A percentile compares a stretch with the other conserved stretches of the same genome.
Evolutionary conservation across 805 yeast genomes (phyloP).

Genomic region (Ogataea saltuana): DNA sequence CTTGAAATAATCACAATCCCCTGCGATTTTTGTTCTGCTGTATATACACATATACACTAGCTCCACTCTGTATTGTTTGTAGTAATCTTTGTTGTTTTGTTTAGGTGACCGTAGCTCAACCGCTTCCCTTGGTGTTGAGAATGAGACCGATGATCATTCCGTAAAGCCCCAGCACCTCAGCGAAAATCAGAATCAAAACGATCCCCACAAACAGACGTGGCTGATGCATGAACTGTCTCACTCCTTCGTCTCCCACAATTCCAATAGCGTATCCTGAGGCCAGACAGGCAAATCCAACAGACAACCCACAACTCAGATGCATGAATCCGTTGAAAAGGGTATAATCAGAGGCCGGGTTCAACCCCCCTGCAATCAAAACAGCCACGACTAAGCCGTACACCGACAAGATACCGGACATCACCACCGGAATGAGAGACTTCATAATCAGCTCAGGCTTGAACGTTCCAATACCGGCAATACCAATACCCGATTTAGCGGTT

Average conservation of each 20-base stretch:
- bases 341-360: constrained; percentile 76
- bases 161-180: constrained; percentile 93
- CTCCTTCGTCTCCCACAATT: constrained; percentile 99
- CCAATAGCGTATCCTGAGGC: constrained; percentile 98
- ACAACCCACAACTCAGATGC: constrained; percentile 94
- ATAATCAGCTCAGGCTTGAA: constrained; percentile 96
- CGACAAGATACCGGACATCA: constrained; percentile 96
- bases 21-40: neutral
- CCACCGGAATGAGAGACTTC: constrained; percentile 95
- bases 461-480: constrained; percentile 97
- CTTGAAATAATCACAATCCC: too few species aligned
- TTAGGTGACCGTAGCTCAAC: constrained; percentile 31
- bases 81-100: neutral
- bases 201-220: constrained; percentile 97
- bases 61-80: constrained; percentile 5
- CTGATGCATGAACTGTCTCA: constrained; percentile 95
- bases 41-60: constrained; percentile 1
- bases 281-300: constrained; percentile 95
- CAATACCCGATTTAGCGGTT: constrained; percentile 97
- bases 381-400: constrained; percentile 97
- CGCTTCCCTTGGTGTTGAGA: constrained; percentile 84
- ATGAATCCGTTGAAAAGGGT: constrained; percentile 94
- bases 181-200: constrained; percentile 96
- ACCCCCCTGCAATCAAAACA: constrained; percentile 89
- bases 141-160: constrained; percentile 96